These are phyloP conservation scores for Akanthomyces lecanii DNA, from an alignment of 2,329 filamentous ascomycete genomes.

Conservation along the genomic window DNA sequence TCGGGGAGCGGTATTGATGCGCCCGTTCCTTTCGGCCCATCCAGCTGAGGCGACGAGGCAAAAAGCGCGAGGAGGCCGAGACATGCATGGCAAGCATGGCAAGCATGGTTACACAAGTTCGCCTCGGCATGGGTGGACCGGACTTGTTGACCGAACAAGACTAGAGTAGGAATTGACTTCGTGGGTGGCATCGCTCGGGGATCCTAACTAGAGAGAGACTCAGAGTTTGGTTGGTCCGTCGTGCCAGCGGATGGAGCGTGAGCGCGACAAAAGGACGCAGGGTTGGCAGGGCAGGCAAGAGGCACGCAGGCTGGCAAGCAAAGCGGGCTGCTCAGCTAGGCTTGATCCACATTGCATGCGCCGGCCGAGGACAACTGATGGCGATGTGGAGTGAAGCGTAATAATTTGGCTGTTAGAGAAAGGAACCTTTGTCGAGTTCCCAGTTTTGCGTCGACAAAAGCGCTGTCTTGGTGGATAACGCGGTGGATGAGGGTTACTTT, in stretches of 20 bases:
- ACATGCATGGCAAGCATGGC: neutral
- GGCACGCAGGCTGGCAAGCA: neutral
- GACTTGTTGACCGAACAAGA: neutral
- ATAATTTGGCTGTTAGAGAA: neutral
- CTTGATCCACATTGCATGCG: neutral
- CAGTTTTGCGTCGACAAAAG: neutral
- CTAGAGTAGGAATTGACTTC: neutral
- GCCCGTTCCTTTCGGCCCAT: neutral
- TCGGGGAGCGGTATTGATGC: neutral
- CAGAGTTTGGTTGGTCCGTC: neutral
- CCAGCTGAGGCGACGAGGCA: conserved; percentile 15
- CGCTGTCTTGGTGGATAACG: neutral
- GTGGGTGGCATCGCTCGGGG: neutral
- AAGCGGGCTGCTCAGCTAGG: neutral
- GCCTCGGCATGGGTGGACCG: neutral
- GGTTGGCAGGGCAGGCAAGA: too few species aligned
- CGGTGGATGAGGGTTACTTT: neutral
- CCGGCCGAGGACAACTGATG: neutral
- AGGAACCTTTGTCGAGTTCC: conserved; percentile 3
- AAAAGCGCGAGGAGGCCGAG: neutral
- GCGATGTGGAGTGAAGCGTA: neutral
- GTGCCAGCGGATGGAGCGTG: neutral
- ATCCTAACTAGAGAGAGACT: neutral
- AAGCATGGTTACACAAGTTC: neutral
- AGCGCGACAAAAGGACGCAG: neutral